These are phyloP conservation scores for Thelephora aurantiotincta DNA, from an alignment of 768 basidiomycete species.

Conservation along the genomic window DNA sequence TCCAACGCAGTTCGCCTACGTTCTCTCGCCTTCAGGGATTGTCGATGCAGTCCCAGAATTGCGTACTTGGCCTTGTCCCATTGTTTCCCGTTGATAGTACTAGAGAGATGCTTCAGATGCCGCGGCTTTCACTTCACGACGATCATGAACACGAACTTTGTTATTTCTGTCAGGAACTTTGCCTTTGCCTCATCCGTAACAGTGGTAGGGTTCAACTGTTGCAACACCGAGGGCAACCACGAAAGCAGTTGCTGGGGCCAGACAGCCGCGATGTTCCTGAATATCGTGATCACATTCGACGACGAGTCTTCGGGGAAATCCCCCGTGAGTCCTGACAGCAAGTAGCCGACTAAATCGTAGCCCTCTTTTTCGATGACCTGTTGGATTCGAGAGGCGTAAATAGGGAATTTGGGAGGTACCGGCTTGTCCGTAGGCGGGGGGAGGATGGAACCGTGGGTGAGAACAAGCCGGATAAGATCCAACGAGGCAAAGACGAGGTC, in stretches of 20 bases:
- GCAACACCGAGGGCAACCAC: constrained; percentile 64
- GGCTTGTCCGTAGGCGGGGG: constrained; percentile 24
- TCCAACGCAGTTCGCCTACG: constrained; percentile 33
- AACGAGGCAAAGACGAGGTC: constrained; percentile 75
- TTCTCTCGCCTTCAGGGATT: constrained; percentile 62
- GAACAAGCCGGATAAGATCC: constrained; percentile 62
- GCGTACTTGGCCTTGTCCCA: constrained; percentile 77
- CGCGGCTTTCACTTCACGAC: no score
- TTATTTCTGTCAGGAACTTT: constrained; percentile 62
- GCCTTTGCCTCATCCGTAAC: constrained; percentile 53
- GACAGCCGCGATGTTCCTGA: constrained; percentile 50
- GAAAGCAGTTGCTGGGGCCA: constrained; percentile 55
- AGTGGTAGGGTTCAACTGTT: constrained; percentile 46
- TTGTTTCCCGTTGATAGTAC: constrained; percentile 36
- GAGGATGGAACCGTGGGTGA: constrained; percentile 58
- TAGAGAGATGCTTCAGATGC: constrained; percentile 18
- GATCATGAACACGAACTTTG: constrained; percentile 35
- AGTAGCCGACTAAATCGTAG: constrained; percentile 46
- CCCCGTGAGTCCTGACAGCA: constrained; percentile 68
- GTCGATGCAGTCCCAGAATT: constrained; percentile 53
- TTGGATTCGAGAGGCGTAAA: constrained; percentile 50
- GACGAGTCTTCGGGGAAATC: constrained; percentile 83
- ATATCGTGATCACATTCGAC: constrained; percentile 59
- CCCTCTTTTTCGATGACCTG: constrained; percentile 57
- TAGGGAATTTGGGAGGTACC: constrained; percentile 42